These are phyloP conservation scores for Phytophthora ohioensis DNA, from an alignment of 352 stramenopile species.

Conservation along the genomic window DNA sequence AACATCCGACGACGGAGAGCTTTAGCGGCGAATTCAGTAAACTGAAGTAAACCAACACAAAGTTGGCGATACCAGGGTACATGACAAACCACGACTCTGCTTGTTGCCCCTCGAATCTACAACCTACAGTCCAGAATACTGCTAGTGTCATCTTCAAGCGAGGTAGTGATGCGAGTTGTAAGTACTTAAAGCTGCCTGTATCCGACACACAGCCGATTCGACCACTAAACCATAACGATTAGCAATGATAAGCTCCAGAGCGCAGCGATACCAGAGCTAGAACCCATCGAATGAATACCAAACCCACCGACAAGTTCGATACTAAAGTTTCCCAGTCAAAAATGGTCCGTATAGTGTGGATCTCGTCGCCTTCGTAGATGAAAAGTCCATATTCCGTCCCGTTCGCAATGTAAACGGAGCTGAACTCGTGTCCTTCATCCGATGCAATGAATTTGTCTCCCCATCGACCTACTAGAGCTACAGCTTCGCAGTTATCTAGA, in stretches of 20 bases:
- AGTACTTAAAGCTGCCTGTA: conserved; percentile 14
- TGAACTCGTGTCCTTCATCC: neutral
- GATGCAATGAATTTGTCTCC: neutral
- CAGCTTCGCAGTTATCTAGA: neutral
- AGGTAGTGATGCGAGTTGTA: conserved; percentile 16
- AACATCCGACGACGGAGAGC: conserved; percentile 7
- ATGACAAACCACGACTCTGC: conserved; percentile 48
- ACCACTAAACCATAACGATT: conserved; percentile 19
- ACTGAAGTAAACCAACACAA: conserved; percentile 40
- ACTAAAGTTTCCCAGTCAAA: conserved; percentile 31
- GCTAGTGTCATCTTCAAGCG: conserved; percentile 21
- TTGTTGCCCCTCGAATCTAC: conserved; percentile 48
- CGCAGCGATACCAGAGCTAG: conserved; percentile 19
- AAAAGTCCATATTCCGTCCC: neutral
- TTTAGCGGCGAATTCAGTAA: conserved; percentile 46
- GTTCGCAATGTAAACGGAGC: conserved; percentile 17
- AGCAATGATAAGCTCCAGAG: conserved; percentile 8
- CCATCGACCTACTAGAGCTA: neutral
- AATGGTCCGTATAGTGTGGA: conserved; percentile 8
- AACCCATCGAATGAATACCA: conserved; percentile 23
- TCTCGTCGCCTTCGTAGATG: neutral
- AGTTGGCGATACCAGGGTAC: conserved; percentile 26
- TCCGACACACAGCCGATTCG: conserved; percentile 26
- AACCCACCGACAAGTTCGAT: conserved; percentile 16
- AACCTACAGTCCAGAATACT: conserved; percentile 20